Evolutionary conservation across 129 eudicot species (phyloP).

Genomic region (Flaveria bidentis): DNA sequence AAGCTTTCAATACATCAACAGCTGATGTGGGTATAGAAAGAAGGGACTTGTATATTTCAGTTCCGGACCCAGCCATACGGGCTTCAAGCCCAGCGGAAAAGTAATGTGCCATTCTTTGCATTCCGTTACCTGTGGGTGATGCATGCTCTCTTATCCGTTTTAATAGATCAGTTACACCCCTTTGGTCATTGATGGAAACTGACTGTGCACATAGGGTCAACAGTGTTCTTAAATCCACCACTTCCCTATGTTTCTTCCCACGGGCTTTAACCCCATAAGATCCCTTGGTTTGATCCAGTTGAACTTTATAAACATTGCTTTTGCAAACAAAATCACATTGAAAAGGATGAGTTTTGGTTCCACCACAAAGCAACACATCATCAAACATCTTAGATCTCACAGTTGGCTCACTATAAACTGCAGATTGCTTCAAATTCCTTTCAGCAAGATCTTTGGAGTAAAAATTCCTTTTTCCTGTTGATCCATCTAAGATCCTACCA

Average conservation of each 20-base stretch:
- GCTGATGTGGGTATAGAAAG: constrained; percentile 54
- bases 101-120: constrained; percentile 81
- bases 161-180: constrained; percentile 59
- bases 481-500: constrained; percentile 21
- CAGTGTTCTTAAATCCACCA: constrained; percentile 66
- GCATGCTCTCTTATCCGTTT: constrained; percentile 67
- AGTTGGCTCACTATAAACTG: constrained; percentile 50
- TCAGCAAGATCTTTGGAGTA: constrained; percentile 36
- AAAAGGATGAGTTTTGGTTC: constrained; percentile 41
- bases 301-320: constrained; percentile 18
- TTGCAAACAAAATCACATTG: constrained; percentile 45
- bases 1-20: constrained; percentile 67
- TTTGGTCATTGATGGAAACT: constrained; percentile 56
- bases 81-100: constrained; percentile 79
- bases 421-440: constrained; percentile 59
- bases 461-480: constrained; percentile 57
- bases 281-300: constrained; percentile 14
- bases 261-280: constrained; percentile 46
- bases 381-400: constrained; percentile 67
- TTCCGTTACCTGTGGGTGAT: constrained; percentile 80
- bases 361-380: constrained; percentile 53
- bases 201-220: constrained; percentile 83
- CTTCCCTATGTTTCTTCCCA: constrained; percentile 57
- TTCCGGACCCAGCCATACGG: constrained; percentile 82
- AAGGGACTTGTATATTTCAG: constrained; percentile 53